Evolutionary conservation across 345 rosid genomes (phyloP).

Genomic region (Aquilaria sinensis): DNA sequence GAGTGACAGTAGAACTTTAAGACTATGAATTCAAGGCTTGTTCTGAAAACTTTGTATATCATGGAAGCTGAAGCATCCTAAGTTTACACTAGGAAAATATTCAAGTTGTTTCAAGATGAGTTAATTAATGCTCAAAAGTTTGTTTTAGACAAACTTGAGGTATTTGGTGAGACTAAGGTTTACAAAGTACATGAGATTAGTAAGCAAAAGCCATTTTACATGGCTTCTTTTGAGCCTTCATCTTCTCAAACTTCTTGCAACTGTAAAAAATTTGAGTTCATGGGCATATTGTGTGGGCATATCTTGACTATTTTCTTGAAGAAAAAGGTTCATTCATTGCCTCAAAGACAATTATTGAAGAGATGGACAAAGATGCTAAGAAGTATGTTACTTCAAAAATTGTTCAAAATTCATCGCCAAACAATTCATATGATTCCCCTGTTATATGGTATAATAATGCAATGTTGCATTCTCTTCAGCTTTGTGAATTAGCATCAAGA

Average conservation of each 20-base stretch:
- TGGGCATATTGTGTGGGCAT: too few species aligned
- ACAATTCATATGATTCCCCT: not conserved
- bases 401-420: not conserved
- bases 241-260: not conserved
- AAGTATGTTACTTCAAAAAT: not conserved
- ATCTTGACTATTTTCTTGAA: too few species aligned
- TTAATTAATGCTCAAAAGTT: not conserved
- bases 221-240: not conserved
- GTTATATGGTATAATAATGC: not conserved
- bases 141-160: not conserved
- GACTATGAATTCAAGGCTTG: too few species aligned
- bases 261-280: too few species aligned
- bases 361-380: too few species aligned
- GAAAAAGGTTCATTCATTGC: too few species aligned
- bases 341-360: too few species aligned
- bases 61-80: not conserved
- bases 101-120: not conserved
- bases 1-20: too few species aligned
- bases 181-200: not conserved
- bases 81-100: not conserved
- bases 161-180: not conserved
- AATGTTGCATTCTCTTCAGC: not conserved
- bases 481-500: not conserved
- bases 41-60: not conserved
- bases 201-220: not conserved